Base-by-base conservation (phyloP, 768 basidiomycete species). In the Porphyrellus cyaneotinctus region DNA sequence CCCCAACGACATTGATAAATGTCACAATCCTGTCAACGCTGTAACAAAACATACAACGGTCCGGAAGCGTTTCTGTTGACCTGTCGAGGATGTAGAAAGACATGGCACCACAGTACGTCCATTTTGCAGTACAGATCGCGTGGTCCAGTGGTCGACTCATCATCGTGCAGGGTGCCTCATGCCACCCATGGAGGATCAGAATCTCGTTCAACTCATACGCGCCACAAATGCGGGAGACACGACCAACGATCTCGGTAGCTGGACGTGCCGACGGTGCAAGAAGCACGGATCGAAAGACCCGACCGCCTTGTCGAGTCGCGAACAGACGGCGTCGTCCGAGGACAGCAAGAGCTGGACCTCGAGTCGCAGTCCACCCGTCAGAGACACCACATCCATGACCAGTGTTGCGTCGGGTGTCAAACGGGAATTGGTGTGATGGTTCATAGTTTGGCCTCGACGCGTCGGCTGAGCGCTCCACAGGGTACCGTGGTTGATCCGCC, bases 51-150 rank as follows among this genome's bases (percentile, higher is more conserved):
- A 49, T 56, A 47, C 52, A 71, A 57, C 49, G 39, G 59, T 22
- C 64, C 67, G 3, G 39, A 54, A 23, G 66, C 67, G 1, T 73
- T 74, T 48, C 52, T 74, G 14, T 53, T 74, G 37, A 65, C 63
- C 0, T 74, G 73, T 53, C 61, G 53, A 17, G 56, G 52, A 45
- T 74, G 73, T 52, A 57, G 31, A 41, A 72, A 58, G 58, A 47
- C 57, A 0, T 74, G 74, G 74, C 72, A 74, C 44, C 72, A 63
- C 50, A 55, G 62, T 63, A 62, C 14, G 63, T 63, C 50, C 17
- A 11, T n/a, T n/a, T n/a, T n/a, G n/a, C n/a, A n/a, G n/a, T 28
- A 10, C 24, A 1, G 28, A 51, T 51, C 43, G 35, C n/a, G n/a
- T n/a, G n/a, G n/a, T n/a, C n/a, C n/a, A n/a, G 26, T 28, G 26